Evolutionary conservation across 179 eudicot species (phyloP).

Genomic region (Silene vulgaris): DNA sequence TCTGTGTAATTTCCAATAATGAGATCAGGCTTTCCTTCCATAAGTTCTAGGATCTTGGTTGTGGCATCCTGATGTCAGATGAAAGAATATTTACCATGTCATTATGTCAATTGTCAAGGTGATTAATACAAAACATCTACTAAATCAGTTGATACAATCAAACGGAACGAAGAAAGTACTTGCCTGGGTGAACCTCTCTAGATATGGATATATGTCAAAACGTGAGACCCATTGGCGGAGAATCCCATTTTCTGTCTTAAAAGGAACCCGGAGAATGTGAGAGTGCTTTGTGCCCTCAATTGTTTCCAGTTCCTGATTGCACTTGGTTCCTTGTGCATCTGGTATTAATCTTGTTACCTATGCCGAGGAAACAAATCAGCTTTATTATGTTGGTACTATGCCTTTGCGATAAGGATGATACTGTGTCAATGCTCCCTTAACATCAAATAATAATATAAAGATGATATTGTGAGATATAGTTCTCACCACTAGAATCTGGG

Average conservation of each 20-base stretch:
- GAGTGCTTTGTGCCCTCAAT: conserved; percentile 46
- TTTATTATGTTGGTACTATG: neutral
- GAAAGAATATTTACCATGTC: conserved; percentile 11
- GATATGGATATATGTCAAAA: conserved; percentile 51
- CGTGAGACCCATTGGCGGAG: conserved; percentile 52
- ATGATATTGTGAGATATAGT: neutral
- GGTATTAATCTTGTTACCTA: conserved; percentile 53
- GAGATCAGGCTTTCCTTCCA: conserved; percentile 50
- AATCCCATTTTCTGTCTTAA: conserved; percentile 41
- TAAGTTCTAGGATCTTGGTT: conserved; percentile 34
- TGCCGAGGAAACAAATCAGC: conserved; percentile 15
- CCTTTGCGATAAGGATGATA: neutral
- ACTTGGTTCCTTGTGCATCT: conserved; percentile 53
- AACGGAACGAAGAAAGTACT: conserved; percentile 2
- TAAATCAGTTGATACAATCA: conserved; percentile 7
- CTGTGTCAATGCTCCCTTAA: no score
- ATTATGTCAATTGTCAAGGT: neutral
- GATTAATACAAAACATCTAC: neutral
- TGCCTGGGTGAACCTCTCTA: conserved; percentile 49
- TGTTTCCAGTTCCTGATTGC: conserved; percentile 44
- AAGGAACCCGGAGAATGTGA: conserved; percentile 46
- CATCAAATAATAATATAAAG: neutral
- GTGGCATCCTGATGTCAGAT: conserved; percentile 44
- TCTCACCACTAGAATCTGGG: conserved; percentile 60
- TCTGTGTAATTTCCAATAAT: conserved; percentile 54